Percentiles rank a stretch among this genome's conserved stretches.
These are phyloP conservation scores for Apophysomyces trapeziformis DNA, from an alignment of 371 early-diverging fungal genomes.

Conservation along the genomic window DNA sequence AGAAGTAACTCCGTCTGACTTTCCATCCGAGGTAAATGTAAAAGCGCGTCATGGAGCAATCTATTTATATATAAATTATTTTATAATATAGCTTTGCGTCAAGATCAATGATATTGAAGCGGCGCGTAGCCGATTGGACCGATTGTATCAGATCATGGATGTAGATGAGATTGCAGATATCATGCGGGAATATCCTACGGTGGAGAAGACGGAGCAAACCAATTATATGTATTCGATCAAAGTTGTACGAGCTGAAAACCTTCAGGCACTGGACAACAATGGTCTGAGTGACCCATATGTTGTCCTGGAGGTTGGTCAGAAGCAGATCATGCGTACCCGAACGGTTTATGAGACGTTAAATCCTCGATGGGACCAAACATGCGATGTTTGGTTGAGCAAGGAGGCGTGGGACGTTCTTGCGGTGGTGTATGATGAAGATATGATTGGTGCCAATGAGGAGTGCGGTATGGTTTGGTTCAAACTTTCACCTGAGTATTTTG, in stretches of 20 bases:
- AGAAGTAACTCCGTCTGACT: conserved; percentile 55
- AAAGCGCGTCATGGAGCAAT: neutral
- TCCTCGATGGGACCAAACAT: conserved; percentile 93
- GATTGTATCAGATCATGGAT: conserved; percentile 68
- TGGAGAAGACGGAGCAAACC: conserved; percentile 34
- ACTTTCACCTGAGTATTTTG: conserved; percentile 62
- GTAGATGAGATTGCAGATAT: conserved; percentile 61
- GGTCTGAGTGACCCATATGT: conserved; percentile 77
- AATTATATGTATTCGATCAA: conserved; percentile 62
- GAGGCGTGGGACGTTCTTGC: conserved; percentile 67
- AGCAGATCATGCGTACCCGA: conserved; percentile 61
- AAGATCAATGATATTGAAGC: conserved; percentile 73
- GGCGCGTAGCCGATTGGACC: conserved; percentile 62
- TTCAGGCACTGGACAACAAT: conserved; percentile 60
- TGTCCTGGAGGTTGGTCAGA: conserved; percentile 63
- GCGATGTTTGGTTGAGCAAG: conserved; percentile 70
- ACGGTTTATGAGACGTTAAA: conserved; percentile 76
- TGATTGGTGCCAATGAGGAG: conserved; percentile 81
- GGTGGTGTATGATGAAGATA: conserved; percentile 77
- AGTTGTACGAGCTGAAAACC: conserved; percentile 61
- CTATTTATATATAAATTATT: neutral
- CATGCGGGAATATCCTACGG: conserved; percentile 45
- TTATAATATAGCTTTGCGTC: conserved; percentile 53
- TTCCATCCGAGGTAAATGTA: conserved; percentile 55
- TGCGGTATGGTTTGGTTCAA: conserved; percentile 75